phyloP scores from a whole-genome alignment of 2,329 filamentous ascomycete species.

The Arthrobotrys sphaeroides region DNA sequence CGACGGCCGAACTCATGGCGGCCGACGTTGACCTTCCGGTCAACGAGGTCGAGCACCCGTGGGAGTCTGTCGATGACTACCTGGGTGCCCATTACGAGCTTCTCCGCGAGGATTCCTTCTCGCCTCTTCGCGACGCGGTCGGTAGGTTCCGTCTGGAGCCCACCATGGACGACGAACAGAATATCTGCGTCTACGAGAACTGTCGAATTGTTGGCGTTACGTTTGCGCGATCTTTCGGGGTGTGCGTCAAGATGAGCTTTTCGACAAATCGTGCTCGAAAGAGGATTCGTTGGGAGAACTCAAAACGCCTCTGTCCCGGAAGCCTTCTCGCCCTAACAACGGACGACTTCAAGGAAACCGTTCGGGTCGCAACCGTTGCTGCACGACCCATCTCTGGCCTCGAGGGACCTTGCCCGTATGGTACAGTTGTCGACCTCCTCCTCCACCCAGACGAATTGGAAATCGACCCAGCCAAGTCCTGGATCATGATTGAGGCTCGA shows the following conservation, averaged over 20 bases:
- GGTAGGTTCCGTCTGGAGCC: constrained; percentile 67
- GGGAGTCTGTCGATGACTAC: constrained; percentile 72
- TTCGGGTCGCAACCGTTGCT: constrained; percentile 76
- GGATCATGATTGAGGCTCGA: constrained; percentile 81
- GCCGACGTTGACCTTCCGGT: constrained; percentile 61
- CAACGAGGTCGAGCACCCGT: constrained; percentile 70
- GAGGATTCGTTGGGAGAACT: constrained; percentile 72
- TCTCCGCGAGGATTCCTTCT: constrained; percentile 76
- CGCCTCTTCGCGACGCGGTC: constrained; percentile 75
- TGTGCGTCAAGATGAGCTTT: constrained; percentile 70
- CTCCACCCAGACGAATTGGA: constrained; percentile 70
- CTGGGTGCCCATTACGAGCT: constrained; percentile 78
- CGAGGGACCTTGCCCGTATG: constrained; percentile 69
- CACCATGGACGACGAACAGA: constrained; percentile 67
- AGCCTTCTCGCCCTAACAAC: constrained; percentile 67
- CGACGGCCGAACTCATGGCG: constrained; percentile 66
- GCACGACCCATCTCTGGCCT: constrained; percentile 73
- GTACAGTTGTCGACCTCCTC: constrained; percentile 75
- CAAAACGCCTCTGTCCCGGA: constrained; percentile 67
- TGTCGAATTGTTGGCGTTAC: constrained; percentile 70
- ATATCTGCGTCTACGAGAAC: constrained; percentile 75
- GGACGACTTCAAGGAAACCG: constrained; percentile 73
- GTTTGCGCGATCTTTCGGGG: constrained; percentile 63
- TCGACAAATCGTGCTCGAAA: constrained; percentile 73
- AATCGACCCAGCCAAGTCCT: constrained; percentile 75